Evolutionary conservation across 2,329 filamentous ascomycete genomes (phyloP).

Genomic region (Penicillium sp.): DNA sequence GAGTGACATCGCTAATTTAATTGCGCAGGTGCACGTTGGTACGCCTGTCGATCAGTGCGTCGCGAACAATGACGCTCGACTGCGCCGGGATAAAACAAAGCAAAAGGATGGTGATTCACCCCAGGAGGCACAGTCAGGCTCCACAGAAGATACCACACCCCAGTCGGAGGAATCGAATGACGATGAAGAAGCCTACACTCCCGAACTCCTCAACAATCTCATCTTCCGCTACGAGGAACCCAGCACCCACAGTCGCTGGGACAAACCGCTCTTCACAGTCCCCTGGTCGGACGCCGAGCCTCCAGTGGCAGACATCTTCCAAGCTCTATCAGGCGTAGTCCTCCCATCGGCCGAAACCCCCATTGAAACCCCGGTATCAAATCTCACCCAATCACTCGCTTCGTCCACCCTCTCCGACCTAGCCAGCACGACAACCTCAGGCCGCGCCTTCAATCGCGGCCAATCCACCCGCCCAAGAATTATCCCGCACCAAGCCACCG

Average conservation of each 20-base stretch:
- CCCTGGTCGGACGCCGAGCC: conserved; percentile 59
- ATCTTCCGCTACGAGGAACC: conserved; percentile 70
- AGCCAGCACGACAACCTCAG: conserved; percentile 35
- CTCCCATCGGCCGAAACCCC: conserved; percentile 30
- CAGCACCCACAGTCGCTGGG: conserved; percentile 68
- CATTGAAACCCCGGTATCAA: conserved; percentile 22
- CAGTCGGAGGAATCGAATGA: conserved; percentile 10
- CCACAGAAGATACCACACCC: conserved; percentile 3
- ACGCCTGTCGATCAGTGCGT: conserved; percentile 60
- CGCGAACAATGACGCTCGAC: conserved; percentile 54
- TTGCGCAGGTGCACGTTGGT: conserved; percentile 58
- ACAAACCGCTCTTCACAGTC: conserved; percentile 67
- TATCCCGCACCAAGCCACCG: conserved; percentile 50
- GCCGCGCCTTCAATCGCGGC: conserved; percentile 22
- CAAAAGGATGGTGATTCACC: background rate
- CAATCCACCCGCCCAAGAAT: conserved; percentile 34
- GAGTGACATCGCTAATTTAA: conserved; percentile 7
- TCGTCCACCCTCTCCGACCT: conserved; percentile 31
- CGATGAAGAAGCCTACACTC: conserved; percentile 51
- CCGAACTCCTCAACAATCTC: conserved; percentile 64
- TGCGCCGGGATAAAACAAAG: conserved; percentile 27
- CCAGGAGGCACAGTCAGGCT: conserved; percentile 7
- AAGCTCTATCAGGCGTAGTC: conserved; percentile 52
- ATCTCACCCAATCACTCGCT: conserved; percentile 25
- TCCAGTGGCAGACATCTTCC: conserved; percentile 64